phyloP scores from a whole-genome alignment of 345 rosid genomes.

The Aquilaria sinensis region DNA sequence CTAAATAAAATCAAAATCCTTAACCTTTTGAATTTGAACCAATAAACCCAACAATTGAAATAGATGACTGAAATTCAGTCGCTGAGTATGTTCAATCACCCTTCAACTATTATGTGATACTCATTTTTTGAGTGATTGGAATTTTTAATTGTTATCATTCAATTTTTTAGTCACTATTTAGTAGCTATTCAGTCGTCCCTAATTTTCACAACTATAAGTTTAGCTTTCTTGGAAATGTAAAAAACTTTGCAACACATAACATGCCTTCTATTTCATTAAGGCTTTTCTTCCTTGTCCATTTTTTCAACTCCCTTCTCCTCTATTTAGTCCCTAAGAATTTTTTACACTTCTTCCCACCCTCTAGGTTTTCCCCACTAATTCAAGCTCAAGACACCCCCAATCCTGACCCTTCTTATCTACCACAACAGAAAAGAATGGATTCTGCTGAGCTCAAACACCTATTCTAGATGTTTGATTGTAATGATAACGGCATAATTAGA shows the following conservation, averaged over 20 bases:
- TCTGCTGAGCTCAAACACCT: conserved; percentile 48
- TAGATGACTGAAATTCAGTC: no score
- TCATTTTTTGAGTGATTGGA: no score
- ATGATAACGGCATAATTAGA: conserved; percentile 59
- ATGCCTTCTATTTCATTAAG: conserved; percentile 17
- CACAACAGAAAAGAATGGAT: conserved; percentile 30
- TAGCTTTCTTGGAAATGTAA: no score
- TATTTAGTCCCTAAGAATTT: conserved; percentile 24
- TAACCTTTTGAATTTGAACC: no score
- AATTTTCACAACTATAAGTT: no score
- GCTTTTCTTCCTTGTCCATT: conserved; percentile 21
- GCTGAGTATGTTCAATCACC: no score
- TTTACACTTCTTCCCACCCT: conserved; percentile 10
- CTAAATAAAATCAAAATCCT: no score
- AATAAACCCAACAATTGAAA: no score
- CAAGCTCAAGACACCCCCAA: not conserved
- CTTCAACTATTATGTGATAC: no score
- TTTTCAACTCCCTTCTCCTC: conserved; percentile 15
- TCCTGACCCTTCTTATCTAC: not conserved
- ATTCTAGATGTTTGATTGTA: conserved; percentile 73
- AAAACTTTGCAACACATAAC: not conserved
- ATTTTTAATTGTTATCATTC: no score
- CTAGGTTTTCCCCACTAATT: conserved; percentile 7
- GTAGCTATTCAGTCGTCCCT: no score
- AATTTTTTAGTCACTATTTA: no score